Conservation (phyloP, 1,139 yeast species). For the Blastobotrys indianensis region DNA sequence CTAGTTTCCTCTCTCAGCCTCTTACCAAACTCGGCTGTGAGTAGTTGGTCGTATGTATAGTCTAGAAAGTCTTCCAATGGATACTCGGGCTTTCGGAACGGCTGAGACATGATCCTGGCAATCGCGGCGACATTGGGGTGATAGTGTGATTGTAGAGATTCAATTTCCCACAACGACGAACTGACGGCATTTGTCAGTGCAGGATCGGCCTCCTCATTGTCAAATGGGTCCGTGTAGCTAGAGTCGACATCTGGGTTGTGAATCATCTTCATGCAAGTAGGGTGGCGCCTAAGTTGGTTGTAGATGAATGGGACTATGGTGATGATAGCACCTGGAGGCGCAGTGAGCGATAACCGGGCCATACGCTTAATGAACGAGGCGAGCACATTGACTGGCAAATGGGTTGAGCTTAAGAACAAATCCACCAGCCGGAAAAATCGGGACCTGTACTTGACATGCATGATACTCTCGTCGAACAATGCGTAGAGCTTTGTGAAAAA, state of each 20-base stretch:
- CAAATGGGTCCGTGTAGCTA: constrained; percentile 60
- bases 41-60: constrained; percentile 73
- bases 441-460: constrained; percentile 77
- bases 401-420: constrained; percentile 79
- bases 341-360: constrained; percentile 66
- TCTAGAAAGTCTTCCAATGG: constrained; percentile 92
- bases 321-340: constrained; percentile 88
- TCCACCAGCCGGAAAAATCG: constrained; percentile 86
- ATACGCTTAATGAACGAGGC: constrained; percentile 86
- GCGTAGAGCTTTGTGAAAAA: constrained; percentile 80
- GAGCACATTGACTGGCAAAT: constrained; percentile 72
- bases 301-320: constrained; percentile 86
- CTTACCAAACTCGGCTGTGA: constrained; percentile 70
- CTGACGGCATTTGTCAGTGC: constrained; percentile 70
- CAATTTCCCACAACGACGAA: constrained; percentile 90
- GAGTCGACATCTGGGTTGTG: constrained; percentile 44
- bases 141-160: constrained; percentile 75
- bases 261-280: constrained; percentile 85
- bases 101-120: constrained; percentile 83
- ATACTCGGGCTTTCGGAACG: constrained; percentile 80
- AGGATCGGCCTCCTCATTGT: constrained; percentile 63
- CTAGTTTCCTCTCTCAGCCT: constrained; percentile 57
- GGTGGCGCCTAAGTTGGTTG: constrained; percentile 83
- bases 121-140: constrained; percentile 94
- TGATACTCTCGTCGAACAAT: constrained; percentile 60